These are phyloP conservation scores for Nymphaea colorata DNA, from an alignment of 164 flowering plant species.

Conservation along the genomic window DNA sequence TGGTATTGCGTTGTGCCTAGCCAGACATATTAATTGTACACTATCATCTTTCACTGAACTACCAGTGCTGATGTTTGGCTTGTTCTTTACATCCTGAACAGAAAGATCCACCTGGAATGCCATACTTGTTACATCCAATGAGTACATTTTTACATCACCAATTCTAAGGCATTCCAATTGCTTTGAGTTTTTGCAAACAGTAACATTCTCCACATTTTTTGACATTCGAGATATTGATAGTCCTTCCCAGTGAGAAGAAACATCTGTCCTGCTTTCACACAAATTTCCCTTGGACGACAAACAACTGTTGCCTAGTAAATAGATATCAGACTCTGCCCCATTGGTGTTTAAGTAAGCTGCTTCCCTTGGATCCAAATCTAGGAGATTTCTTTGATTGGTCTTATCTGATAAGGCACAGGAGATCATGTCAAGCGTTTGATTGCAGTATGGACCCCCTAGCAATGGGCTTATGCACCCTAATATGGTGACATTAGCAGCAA, in stretches of 20 bases:
- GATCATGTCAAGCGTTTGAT: conserved; percentile 50
- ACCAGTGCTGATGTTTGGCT: conserved; percentile 3
- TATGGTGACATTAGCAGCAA: conserved; percentile 53
- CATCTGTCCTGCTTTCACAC: not conserved
- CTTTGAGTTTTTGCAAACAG: conserved; percentile 33
- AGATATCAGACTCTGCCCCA: not conserved
- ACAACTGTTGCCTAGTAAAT: not conserved
- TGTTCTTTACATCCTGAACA: conserved; percentile 23
- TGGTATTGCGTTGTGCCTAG: conserved; percentile 66
- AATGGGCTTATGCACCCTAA: conserved; percentile 55
- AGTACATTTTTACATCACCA: conserved; percentile 35
- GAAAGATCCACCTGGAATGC: conserved; percentile 32
- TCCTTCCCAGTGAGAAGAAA: not conserved
- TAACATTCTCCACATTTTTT: conserved; percentile 6
- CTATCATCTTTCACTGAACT: conserved; percentile 15
- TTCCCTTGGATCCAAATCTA: conserved; percentile 4
- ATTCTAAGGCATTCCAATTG: conserved; percentile 30
- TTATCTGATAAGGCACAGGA: conserved; percentile 35
- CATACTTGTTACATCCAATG: conserved; percentile 36
- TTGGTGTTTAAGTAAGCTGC: not conserved
- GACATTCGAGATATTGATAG: not conserved
- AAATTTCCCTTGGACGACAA: not conserved
- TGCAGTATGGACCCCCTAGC: conserved; percentile 69
- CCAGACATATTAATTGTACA: conserved; percentile 40
- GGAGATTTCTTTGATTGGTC: conserved; percentile 10